Evolutionary conservation across 2,329 filamentous ascomycete species (phyloP).

Genomic region (Xylariaceae sp.): DNA sequence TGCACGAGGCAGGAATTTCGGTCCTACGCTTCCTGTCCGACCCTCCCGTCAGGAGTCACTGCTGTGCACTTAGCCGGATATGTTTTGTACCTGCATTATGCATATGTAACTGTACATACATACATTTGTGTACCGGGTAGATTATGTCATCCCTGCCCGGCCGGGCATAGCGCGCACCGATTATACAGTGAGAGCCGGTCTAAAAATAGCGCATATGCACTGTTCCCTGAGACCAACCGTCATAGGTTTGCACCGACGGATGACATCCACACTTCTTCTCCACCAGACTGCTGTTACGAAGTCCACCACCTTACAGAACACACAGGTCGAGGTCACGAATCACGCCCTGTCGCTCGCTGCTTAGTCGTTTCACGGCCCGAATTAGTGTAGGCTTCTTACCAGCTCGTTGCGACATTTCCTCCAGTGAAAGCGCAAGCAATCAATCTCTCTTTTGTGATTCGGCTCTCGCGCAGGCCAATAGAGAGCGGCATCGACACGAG

Average conservation of each 20-base stretch:
- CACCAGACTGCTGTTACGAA: conserved; percentile 7
- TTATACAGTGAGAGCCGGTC: neutral
- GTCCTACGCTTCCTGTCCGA: neutral
- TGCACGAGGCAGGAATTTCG: neutral
- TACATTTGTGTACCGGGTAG: neutral
- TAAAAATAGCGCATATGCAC: neutral
- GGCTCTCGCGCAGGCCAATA: conserved; percentile 13
- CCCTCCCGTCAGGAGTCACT: neutral
- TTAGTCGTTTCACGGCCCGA: conserved; percentile 2
- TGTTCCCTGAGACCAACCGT: neutral
- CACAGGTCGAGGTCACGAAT: conserved; percentile 4
- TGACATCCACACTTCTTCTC: neutral
- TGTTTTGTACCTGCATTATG: neutral
- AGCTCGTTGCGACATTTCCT: conserved; percentile 1
- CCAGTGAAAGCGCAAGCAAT: conserved; percentile 15
- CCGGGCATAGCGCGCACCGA: neutral
- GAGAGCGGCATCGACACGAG: neutral
- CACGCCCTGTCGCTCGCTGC: neutral
- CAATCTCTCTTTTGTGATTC: conserved; percentile 11
- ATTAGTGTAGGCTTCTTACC: neutral
- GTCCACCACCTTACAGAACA: neutral
- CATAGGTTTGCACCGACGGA: neutral
- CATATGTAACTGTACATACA: neutral
- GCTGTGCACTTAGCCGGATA: neutral
- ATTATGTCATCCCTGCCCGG: neutral